A percentile compares a stretch with the other conserved stretches of the same genome.
Conservation (phyloP, 2,329 filamentous ascomycete species). For the Colletotrichum liriopes region DNA sequence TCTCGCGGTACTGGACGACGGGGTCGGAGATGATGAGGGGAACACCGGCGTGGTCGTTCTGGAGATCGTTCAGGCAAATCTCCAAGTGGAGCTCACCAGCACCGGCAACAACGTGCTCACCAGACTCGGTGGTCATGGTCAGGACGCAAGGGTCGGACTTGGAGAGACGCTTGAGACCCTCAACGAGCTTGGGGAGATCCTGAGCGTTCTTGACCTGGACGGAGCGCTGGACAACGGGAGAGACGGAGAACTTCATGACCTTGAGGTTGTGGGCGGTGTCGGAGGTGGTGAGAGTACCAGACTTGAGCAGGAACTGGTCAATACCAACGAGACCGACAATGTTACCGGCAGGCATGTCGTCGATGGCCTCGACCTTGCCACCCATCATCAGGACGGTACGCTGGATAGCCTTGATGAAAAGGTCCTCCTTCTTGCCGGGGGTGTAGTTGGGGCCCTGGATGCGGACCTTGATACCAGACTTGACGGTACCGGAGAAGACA, state of each 20-base stretch:
- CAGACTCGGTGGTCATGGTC: conserved; percentile 89
- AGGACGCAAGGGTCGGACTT: conserved; percentile 99
- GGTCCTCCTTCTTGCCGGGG: conserved; percentile 98
- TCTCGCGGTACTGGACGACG: conserved; percentile 99
- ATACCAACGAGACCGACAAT: conserved; percentile 99
- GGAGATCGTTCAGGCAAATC: conserved; percentile 99
- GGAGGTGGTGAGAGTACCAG: conserved; percentile 97
- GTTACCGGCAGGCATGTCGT: conserved; percentile 99
- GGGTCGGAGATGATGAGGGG: conserved; percentile 98
- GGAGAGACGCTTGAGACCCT: conserved; percentile 99
- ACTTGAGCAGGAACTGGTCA: conserved; percentile 99
- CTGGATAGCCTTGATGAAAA: conserved; percentile 99
- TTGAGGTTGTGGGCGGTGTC: conserved; percentile 99
- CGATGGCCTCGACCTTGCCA: conserved; percentile 98
- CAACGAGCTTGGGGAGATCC: conserved; percentile 99
- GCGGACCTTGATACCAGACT: conserved; percentile 98
- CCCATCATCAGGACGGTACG: conserved; percentile 99
- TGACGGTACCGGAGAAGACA: conserved; percentile 99
- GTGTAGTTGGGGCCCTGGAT: conserved; percentile 99
- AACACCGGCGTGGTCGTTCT: conserved; percentile 99
- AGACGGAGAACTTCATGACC: conserved; percentile 99
- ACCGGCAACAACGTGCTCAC: conserved; percentile 99
- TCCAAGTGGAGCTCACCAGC: conserved; percentile 99
- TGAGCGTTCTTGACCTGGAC: conserved; percentile 99
- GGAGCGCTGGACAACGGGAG: conserved; percentile 97